Conservation (phyloP, 2,329 filamentous ascomycete species). For the Trichoderma endophyticum region DNA sequence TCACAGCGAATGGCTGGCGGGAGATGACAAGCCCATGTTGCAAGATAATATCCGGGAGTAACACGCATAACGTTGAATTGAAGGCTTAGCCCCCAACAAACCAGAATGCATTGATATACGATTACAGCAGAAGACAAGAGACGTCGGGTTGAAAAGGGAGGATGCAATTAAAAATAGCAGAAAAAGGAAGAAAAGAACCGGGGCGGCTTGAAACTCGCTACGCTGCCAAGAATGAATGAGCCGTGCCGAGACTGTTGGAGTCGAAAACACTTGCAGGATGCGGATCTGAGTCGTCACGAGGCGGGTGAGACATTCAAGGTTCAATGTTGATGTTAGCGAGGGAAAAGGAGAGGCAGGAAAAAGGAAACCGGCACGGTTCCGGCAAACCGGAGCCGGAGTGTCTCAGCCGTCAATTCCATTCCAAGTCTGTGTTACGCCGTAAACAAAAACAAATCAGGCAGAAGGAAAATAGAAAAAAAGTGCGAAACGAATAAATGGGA, state of each 20-base stretch:
- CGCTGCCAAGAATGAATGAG: not conserved
- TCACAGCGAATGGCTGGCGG: not conserved
- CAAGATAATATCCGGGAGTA: not conserved
- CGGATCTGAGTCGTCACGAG: constrained; percentile 16
- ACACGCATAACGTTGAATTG: not conserved
- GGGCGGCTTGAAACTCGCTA: not conserved
- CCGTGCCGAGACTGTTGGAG: not conserved
- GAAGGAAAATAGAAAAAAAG: not conserved
- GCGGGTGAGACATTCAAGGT: constrained; percentile 7
- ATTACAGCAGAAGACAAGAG: not conserved
- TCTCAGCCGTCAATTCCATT: not conserved
- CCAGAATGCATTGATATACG: not conserved
- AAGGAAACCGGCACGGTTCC: not conserved
- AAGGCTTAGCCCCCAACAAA: not conserved
- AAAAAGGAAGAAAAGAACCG: not conserved
- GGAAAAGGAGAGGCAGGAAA: not conserved
- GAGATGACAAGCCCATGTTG: not conserved
- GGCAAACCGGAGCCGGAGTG: constrained; percentile 4
- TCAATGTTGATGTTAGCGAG: not conserved
- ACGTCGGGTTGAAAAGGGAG: not conserved
- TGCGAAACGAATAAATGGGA: not conserved
- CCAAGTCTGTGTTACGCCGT: not conserved
- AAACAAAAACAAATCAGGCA: not conserved
- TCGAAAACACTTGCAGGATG: not conserved
- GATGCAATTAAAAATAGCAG: not conserved